Base-by-base conservation (phyloP, 345 rosid genomes). In the Eucalyptus grandis region DNA sequence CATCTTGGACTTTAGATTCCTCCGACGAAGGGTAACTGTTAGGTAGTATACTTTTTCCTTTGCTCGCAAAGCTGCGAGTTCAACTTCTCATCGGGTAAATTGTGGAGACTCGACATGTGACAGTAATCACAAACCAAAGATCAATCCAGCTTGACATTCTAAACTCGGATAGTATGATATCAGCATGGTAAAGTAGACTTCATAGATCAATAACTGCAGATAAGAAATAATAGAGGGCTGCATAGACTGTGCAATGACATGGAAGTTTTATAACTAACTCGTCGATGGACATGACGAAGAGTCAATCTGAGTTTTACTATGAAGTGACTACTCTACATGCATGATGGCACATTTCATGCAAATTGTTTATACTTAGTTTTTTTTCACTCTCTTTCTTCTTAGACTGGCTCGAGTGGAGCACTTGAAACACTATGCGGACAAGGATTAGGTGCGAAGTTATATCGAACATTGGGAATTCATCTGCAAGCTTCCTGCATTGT, bases 371-470 rank as follows among this genome's bases (percentile, higher is more conserved):
- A 21, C 46, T 77, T 77, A 11, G 27, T n/a, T n/a, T 37, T 77
- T 77, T 37, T 77, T 37, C 47, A 37, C 24, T 37, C 83, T 72
- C 82, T 37, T 22, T 72, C 13, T 3, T 37, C 27, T 77, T 77
- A 96, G 99, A 83, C 69, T 49, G 98, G 99, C 17, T 89, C 95
- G 88, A 96, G 98, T 92, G 98, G 98, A 88, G 95, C 96, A 72
- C 92, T 97, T 12, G 99, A 97, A 90, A 97, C 99, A 40, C 93
- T 97, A 1, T 97, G 99, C 90, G 99, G 99, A 9, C 99, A 96
- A 94, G 98, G 94, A 27, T 97, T 93, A 91, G 99, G 99, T 16
- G 98, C 99, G 56, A 91, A 92, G 88, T 27, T 50, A 87, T 95
- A 97, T 90, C 92, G 92, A 49, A 93, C 92, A 93, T 86, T 96